Evolutionary conservation across 805 yeast genomes (phyloP), one percentile per base, ranked within the genome.

Genomic region (Schwanniomyces pseudopolymorphus): DNA sequence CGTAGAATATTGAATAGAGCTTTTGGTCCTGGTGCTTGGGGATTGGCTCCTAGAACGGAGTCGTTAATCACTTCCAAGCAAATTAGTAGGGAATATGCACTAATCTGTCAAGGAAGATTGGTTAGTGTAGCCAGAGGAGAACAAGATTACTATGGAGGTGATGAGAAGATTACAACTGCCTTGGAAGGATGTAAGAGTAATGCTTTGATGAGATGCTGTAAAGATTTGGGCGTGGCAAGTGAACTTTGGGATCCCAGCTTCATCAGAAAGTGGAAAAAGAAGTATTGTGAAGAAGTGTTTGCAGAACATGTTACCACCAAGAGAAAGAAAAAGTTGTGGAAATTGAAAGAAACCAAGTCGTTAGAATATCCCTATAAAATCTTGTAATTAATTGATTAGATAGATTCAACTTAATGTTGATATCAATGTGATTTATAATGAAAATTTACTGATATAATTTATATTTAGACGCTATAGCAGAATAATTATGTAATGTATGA

Each of bases 11-110:
- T 94, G 54, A 92, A 92, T 67, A 76, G 77, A 33, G 95, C 98
- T 0, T 92, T 94, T 72, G 99, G 99, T 3, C 97, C 99, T 5
- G 99, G 99, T 22, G 97, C 96, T 1, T 94, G 99, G 99, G 98
- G 98, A 0, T 72, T 94, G 46, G 96, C 95, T 0, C 98, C 99
- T 9, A 74, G 99, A 46, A 83, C 96, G 0, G 92, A 87, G 53
- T 86, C 96, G 0, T 72, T 81, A 44, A 81, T 94, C 26, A 85
- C 96, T 1, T 78, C 83, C 25, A 82, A 79, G 51, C 76, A 83
- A 42, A 83, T 94, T 26, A 89, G 96, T 9, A 77, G 98, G 53
- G 99, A 94, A 62, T 94, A 89, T 60, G 97, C 89, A 0, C 71
- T 94, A 43, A 76, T 94, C 3, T 86, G 96, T 55, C 82, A 85